Evolutionary conservation across 2,329 filamentous ascomycete genomes (phyloP).

Genomic region (Epichloe sp.): DNA sequence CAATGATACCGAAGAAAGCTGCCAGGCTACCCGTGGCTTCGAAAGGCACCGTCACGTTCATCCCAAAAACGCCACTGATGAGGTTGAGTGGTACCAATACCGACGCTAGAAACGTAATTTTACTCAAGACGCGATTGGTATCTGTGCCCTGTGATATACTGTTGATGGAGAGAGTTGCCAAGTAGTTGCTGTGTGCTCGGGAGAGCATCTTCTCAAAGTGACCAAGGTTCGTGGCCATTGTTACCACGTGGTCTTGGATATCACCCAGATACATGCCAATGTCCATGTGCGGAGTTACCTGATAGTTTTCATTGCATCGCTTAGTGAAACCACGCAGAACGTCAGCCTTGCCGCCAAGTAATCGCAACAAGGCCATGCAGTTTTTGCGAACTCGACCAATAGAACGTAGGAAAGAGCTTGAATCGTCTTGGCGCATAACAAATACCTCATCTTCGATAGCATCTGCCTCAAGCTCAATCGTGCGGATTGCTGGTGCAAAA

Average conservation of each 20-base stretch:
- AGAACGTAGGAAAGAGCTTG: constrained; percentile 69
- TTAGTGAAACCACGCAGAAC: constrained; percentile 96
- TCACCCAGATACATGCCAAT: constrained; percentile 94
- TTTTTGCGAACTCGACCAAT: constrained; percentile 90
- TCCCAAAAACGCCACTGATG: constrained; percentile 75
- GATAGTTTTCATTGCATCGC: constrained; percentile 95
- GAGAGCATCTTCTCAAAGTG: constrained; percentile 98
- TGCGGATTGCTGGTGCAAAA: constrained; percentile 79
- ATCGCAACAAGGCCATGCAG: constrained; percentile 82
- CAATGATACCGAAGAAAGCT: constrained; percentile 38
- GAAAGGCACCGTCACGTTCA: constrained; percentile 73
- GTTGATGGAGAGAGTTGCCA: constrained; percentile 87
- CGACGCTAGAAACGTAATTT: constrained; percentile 88
- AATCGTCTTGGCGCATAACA: constrained; percentile 80
- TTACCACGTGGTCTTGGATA: constrained; percentile 98
- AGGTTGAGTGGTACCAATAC: constrained; percentile 94
- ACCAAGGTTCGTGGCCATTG: constrained; percentile 91
- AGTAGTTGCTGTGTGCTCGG: constrained; percentile 87
- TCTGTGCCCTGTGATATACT: constrained; percentile 78
- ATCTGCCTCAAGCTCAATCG: constrained; percentile 80
- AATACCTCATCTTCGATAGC: constrained; percentile 93
- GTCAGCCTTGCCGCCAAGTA: constrained; percentile 94
- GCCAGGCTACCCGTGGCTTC: constrained; percentile 36
- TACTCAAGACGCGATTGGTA: constrained; percentile 81
- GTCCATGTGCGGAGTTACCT: constrained; percentile 87